These are phyloP conservation scores for Kuraishia molischiana DNA, from an alignment of 805 yeast genomes.

Conservation along the genomic window DNA sequence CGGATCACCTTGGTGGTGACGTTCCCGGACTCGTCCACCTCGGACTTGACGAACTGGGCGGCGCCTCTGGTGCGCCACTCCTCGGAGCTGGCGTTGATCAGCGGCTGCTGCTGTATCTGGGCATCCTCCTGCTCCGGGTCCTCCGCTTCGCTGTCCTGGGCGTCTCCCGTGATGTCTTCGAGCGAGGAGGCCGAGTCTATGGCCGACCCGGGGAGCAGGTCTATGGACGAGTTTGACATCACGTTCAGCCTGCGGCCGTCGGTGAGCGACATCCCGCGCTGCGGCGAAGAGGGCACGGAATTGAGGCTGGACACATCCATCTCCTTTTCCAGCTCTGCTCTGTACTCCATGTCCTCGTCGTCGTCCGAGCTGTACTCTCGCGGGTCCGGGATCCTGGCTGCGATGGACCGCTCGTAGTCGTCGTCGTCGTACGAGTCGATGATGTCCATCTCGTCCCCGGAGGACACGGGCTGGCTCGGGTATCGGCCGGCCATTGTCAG, in stretches of 20 bases:
- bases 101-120: too few relatives aligned
- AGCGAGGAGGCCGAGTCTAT: not conserved
- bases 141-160: not conserved
- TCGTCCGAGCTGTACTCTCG: conserved; percentile 3
- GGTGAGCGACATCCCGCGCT: not conserved
- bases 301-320: too few relatives aligned
- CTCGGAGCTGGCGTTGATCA: conserved; percentile 12
- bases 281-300: too few relatives aligned
- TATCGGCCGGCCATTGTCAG: too few relatives aligned
- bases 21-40: conserved; percentile 36
- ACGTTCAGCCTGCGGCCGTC: not conserved
- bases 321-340: too few relatives aligned
- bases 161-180: too few relatives aligned
- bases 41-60: conserved; percentile 39
- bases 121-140: not conserved
- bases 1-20: conserved; percentile 38
- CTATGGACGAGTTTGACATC: not conserved
- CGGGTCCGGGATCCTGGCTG: not conserved
- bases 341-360: conserved; percentile 5
- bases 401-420: not conserved
- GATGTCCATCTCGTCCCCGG: conserved; percentile 1
- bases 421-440: not conserved
- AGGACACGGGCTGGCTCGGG: conserved; percentile 5
- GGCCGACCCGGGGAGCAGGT: not conserved
- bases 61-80: conserved; percentile 55